Evolutionary conservation across 805 yeast genomes (phyloP), one percentile per base, ranked within the genome.

Genomic region (Myxozyma melibiosi): DNA sequence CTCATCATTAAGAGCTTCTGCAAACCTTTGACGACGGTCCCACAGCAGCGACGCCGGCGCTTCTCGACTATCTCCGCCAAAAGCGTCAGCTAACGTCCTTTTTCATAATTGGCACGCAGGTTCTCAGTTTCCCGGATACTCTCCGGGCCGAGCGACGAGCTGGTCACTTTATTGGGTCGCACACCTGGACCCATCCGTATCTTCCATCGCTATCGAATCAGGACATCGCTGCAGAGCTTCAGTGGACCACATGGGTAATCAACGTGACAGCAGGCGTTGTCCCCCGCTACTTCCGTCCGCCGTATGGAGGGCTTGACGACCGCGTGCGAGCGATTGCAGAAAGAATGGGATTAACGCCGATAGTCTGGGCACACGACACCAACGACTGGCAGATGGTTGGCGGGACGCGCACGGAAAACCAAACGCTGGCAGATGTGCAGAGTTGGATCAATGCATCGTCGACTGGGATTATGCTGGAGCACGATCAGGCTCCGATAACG

Each of bases 11-110:
- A 58, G 63, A 76, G 45, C 74, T 92, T 37, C 82, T 91, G 0
- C 98, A 92, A 73, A 85, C 96, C 0, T 92, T 92, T 72, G 99
- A 92, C 70, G 98, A 92, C 70, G 98, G 99, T 0, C 99, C 99
- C 1, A 80, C 91, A 0, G 82, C 82, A 0, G 78, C 82, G 22
- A 91, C 97, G 0, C 74, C 80, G 3, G 76, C 76, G 41, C 76
- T 92, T 30, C 70, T 90, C 24, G 72, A 76, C 2, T 72, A 76
- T n/a, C 72, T 91, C 62, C 71, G 74, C 6, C 73, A 74, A 46
- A 67, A 64, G 41, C 38, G 35, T 4, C 57, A 55, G 47, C 83
- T 80, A 53, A 73, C 90, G 0, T 91, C 96, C 0, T 91, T 92
- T 67, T 92, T 92, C 75, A 85, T 90, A 1, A 76, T 91, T 53